Base-by-base conservation (phyloP, 768 basidiomycete genomes). In the Lanmaoa rubissima region DNA sequence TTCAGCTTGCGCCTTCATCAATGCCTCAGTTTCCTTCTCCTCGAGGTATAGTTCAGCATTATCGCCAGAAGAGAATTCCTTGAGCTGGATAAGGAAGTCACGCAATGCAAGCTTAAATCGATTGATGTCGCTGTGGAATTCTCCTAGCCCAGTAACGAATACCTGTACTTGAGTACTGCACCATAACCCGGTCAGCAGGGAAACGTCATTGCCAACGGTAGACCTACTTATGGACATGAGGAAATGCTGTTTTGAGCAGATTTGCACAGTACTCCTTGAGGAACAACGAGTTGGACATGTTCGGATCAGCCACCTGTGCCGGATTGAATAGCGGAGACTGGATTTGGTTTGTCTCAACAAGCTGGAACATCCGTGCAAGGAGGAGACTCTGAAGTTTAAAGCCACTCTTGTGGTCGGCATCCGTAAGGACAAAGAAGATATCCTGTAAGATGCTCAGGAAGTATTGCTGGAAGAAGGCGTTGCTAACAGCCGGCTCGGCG, bases 321-420 rank as follows among this genome's bases (percentile, higher is more conserved):
- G 91, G 86, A 72, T 96, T 93, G 74, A 84, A 96, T 51, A 99
- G 73, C 5, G 95, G 92, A 2, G 88, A 84, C 59, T 86, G 84
- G 65, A 98, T 88, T 57, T 81, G 74, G 67, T 88, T 87, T 47
- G 80, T 81, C 72, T 95, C 90, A 38, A 96, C 91, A 26, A 98
- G 83, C 70, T 92, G 88, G 82, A 97, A 95, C 78, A 99, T 83
- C 34, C 92, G 84, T 17, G 93, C 90, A 44, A 99, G 85, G n/a
- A 98, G 80, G 63, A 92, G 77, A 64, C 90, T 91, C 74, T 98
- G 95, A 57, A 94, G 80, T 74, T 97, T 98, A 81, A 98, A 97
- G 28, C 96, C 95, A 65, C 92, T 94, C 85, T 98, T 98, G 80
- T 99, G 96, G 73, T 98, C 96, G 6, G 95, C 87, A 70, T 99